Percentiles rank a stretch among this genome's conserved stretches.
These are phyloP conservation scores for Psilocybe sp. DNA, from an alignment of 768 basidiomycete genomes.

Conservation along the genomic window DNA sequence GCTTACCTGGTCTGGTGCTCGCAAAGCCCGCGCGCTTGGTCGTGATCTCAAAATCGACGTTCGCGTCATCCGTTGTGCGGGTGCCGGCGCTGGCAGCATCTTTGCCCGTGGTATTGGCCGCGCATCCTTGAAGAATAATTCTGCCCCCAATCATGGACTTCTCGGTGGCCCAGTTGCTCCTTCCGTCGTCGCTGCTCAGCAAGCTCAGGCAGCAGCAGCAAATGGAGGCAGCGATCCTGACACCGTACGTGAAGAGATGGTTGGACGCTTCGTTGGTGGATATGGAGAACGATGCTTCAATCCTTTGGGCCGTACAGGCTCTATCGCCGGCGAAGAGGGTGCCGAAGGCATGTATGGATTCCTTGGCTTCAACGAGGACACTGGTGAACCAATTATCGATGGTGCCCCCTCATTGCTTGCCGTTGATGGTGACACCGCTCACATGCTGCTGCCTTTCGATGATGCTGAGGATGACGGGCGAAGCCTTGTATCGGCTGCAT, in stretches of 20 bases:
- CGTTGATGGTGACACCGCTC: no score
- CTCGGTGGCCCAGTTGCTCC: constrained; percentile 9
- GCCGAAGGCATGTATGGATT: constrained; percentile 16
- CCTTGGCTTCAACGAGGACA: background rate
- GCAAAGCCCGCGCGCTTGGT: constrained; percentile 34
- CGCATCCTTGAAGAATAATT: background rate
- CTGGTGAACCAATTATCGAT: no score
- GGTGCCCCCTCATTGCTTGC: no score
- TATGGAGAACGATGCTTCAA: constrained; percentile 38
- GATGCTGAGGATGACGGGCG: constrained; percentile 56
- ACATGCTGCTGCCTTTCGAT: constrained; percentile 14
- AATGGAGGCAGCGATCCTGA: constrained; percentile 14
- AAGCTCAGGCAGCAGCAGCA: constrained; percentile 2
- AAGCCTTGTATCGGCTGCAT: constrained; percentile 61
- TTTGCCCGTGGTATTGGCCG: constrained; percentile 16
- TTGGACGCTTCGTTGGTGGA: constrained; percentile 47
- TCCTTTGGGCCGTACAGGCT: constrained; percentile 21
- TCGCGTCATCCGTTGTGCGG: constrained; percentile 36
- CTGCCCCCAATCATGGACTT: background rate
- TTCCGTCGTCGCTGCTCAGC: constrained; percentile 1
- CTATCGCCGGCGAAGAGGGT: constrained; percentile 15
- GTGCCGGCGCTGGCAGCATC: constrained; percentile 25
- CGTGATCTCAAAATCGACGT: constrained; percentile 39
- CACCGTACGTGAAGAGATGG: constrained; percentile 36
- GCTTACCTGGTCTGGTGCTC: constrained; percentile 43